Evolutionary conservation across 129 eudicot species (phyloP).

Genomic region (Saussurea involucrata): DNA sequence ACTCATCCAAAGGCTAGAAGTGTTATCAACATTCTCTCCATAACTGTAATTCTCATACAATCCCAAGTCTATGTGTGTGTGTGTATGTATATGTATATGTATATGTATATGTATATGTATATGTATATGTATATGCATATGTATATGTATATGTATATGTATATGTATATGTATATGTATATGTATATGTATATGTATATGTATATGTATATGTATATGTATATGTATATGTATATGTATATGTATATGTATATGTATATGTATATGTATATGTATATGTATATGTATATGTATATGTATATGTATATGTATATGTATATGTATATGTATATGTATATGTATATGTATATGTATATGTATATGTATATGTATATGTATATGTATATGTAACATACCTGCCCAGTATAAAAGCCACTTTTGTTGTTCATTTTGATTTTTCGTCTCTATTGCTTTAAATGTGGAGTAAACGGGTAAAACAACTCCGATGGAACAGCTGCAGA

Average conservation of each 20-base stretch:
- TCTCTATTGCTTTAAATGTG: conserved; percentile 83
- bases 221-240: neutral
- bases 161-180: no score
- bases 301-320: no score
- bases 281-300: neutral
- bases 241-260: neutral
- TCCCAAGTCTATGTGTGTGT: neutral
- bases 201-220: neutral
- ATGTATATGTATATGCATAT: neutral
- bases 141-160: neutral
- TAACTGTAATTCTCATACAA: neutral
- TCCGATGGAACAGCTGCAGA: conserved; percentile 83
- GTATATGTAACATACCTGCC: conserved; percentile 59
- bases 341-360: neutral
- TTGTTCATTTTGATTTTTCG: conserved; percentile 64
- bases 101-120: neutral
- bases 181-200: neutral
- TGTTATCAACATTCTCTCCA: neutral
- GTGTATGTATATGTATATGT: no score
- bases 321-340: no score
- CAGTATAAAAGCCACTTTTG: conserved; percentile 86
- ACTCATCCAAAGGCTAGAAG: neutral
- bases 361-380: neutral
- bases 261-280: neutral
- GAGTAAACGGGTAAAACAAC: conserved; percentile 78